Percentiles rank a stretch among this genome's conserved stretches.
These are phyloP conservation scores for Inonotus hispidus DNA, from an alignment of 1,284 basidiomycete genomes.

Conservation along the genomic window DNA sequence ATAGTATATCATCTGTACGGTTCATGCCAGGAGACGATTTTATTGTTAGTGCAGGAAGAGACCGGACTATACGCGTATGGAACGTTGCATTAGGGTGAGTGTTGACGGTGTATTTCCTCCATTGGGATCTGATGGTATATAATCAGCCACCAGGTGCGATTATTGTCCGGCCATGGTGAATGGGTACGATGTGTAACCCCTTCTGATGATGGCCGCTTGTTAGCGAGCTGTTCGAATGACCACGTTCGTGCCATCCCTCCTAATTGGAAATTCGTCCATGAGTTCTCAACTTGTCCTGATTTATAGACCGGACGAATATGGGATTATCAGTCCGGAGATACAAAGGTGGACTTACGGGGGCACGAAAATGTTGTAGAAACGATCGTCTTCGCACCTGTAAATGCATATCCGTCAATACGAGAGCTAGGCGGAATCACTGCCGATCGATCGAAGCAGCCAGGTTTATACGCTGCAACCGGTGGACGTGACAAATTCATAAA, in stretches of 20 bases:
- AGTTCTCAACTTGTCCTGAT: neutral
- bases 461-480: conserved; percentile 58
- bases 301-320: conserved; percentile 60
- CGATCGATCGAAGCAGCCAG: conserved; percentile 31
- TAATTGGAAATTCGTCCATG: neutral
- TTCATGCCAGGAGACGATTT: conserved; percentile 68
- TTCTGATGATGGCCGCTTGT: conserved; percentile 53
- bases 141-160: conserved; percentile 32
- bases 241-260: conserved; percentile 40
- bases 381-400: conserved; percentile 58
- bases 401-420: conserved; percentile 52
- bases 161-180: conserved; percentile 54
- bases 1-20: conserved; percentile 65
- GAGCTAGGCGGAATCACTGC: conserved; percentile 44
- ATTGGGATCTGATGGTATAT: conserved; percentile 32
- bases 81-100: conserved; percentile 64
- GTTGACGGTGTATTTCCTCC: neutral
- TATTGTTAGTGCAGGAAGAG: conserved; percentile 66
- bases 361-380: conserved; percentile 76
- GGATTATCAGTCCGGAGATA: conserved; percentile 56
- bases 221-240: conserved; percentile 66
- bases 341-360: conserved; percentile 64
- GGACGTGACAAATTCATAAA: conserved; percentile 70
- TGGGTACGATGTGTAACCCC: conserved; percentile 68
- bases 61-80: conserved; percentile 70